Conservation (phyloP, 495 filamentous ascomycete genomes). For the Penicillium lagena region DNA sequence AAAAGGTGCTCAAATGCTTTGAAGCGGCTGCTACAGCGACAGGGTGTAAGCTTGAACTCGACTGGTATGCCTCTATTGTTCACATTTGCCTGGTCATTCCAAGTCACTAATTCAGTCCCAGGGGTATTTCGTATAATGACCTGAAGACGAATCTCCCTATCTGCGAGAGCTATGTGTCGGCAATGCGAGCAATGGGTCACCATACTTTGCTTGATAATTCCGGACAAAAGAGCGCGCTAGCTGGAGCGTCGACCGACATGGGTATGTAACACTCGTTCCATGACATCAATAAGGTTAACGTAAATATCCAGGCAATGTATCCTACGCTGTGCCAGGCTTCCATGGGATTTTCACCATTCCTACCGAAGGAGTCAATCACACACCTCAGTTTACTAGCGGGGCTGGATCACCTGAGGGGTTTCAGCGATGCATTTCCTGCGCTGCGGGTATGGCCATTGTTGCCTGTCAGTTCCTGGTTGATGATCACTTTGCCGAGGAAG, state of each 20-base stretch:
- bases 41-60: slow-evolving; percentile 44
- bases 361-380: slow-evolving; percentile 48
- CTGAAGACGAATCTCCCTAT: slow-evolving; percentile 43
- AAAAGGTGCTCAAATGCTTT: slow-evolving; percentile 47
- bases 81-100: neutral
- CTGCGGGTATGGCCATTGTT: slow-evolving; percentile 51
- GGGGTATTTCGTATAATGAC: slow-evolving; percentile 46
- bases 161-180: slow-evolving; percentile 46
- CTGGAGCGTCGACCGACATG: slow-evolving; percentile 34
- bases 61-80: slow-evolving; percentile 19
- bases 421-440: slow-evolving; percentile 40
- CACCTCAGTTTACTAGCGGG: slow-evolving; percentile 45
- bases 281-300: no score
- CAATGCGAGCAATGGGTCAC: slow-evolving; percentile 41
- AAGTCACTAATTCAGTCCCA: slow-evolving; percentile 1
- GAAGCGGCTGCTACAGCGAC: slow-evolving; percentile 52
- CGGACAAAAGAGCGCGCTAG: slow-evolving; percentile 18
- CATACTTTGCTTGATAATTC: slow-evolving; percentile 39
- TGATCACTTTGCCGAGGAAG: slow-evolving; percentile 23
- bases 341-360: slow-evolving; percentile 51
- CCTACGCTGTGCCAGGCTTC: slow-evolving; percentile 51
- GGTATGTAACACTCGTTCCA: slow-evolving; percentile 11
- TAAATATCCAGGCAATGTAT: slow-evolving; percentile 45
- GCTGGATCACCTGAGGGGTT: slow-evolving; percentile 46
- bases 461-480: slow-evolving; percentile 45